Evolutionary conservation across 257 asterid genomes (phyloP).

Genomic region (Solanum virginianum): DNA sequence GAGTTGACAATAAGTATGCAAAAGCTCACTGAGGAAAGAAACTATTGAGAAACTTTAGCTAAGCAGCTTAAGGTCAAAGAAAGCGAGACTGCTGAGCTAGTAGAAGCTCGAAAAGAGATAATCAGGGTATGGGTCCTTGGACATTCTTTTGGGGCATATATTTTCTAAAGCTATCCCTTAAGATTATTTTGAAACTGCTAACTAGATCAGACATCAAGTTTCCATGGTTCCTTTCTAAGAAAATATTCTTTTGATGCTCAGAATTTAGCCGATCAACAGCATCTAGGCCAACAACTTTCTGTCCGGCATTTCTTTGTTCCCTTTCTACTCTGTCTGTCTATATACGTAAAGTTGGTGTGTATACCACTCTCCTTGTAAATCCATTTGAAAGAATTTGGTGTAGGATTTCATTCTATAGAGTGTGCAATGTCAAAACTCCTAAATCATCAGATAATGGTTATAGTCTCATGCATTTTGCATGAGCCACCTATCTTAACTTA

Average conservation of each 20-base stretch:
- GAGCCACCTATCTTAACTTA: background rate
- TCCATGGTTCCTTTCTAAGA: background rate
- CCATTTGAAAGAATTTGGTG: background rate
- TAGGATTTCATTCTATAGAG: background rate
- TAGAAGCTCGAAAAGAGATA: background rate
- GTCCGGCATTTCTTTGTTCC: background rate
- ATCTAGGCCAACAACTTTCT: background rate
- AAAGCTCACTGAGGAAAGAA: background rate
- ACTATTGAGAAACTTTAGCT: background rate
- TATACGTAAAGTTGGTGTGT: background rate
- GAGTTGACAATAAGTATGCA: background rate
- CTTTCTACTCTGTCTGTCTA: background rate
- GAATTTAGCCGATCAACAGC: background rate
- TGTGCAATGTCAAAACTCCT: background rate
- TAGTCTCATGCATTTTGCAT: background rate
- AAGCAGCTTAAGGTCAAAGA: background rate
- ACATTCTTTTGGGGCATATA: background rate
- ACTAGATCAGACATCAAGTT: background rate
- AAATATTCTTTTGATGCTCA: background rate
- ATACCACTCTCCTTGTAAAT: background rate
- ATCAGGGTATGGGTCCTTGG: background rate
- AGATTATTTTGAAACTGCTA: background rate
- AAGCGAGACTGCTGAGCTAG: background rate
- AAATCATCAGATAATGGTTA: background rate
- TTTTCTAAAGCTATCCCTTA: background rate